phyloP scores from a whole-genome alignment of 345 rosid genomes.

The Streptanthus diversifolius region DNA sequence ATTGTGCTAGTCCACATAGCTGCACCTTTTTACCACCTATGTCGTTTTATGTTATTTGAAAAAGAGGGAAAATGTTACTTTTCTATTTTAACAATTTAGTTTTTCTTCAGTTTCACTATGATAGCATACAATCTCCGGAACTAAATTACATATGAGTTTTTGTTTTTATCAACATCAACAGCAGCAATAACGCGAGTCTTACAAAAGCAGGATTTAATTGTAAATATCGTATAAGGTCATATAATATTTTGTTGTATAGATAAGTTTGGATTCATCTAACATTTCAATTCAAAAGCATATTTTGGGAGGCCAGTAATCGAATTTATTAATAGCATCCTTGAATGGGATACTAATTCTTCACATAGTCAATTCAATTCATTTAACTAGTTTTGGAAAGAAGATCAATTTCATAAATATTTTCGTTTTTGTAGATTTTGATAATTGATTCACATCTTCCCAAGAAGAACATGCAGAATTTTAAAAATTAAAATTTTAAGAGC shows the following conservation, averaged over 20 bases:
- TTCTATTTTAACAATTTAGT: not conserved
- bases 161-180: not conserved
- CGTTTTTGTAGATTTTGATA: not conserved
- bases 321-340: conserved; percentile 1
- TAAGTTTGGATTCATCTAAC: not conserved
- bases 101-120: too few species aligned
- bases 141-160: not conserved
- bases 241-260: not conserved
- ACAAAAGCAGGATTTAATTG: not conserved
- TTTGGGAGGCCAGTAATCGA: not conserved
- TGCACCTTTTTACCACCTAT: conserved; percentile 59
- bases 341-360: not conserved
- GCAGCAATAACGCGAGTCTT: not conserved
- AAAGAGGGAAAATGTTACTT: not conserved
- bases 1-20: conserved; percentile 82
- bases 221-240: not conserved
- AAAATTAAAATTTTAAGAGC: not conserved
- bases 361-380: not conserved
- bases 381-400: not conserved
- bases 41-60: not conserved
- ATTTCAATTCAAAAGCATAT: not conserved
- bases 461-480: conserved; percentile 3
- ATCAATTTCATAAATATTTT: not conserved
- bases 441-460: conserved; percentile 2
- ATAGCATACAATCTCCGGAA: not conserved